Evolutionary conservation across 225 moss, liverwort and hornwort genomes (phyloP).

Genomic region (Marchantia paleacea): DNA sequence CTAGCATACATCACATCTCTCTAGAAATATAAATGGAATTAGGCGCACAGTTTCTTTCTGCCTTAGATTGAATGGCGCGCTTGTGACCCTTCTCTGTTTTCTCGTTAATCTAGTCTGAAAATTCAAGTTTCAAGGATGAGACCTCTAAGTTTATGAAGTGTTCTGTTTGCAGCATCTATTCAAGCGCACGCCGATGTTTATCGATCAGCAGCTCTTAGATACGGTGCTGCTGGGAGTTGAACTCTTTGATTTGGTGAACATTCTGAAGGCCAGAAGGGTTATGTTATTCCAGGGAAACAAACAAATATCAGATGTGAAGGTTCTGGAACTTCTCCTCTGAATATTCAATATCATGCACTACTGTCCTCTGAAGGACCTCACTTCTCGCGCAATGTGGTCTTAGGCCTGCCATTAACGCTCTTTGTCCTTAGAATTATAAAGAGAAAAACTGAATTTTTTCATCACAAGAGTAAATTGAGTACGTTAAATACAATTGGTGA

Average conservation of each 20-base stretch:
- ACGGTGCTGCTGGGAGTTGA: slow-evolving; percentile 9
- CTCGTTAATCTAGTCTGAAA: no score
- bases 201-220: slow-evolving; percentile 46
- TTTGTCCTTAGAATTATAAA: no score
- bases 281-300: neutral
- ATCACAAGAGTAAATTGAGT: no score
- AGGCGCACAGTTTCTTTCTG: neutral
- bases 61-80: neutral
- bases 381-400: neutral
- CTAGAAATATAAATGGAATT: neutral
- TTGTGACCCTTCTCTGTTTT: neutral
- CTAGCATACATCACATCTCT: neutral
- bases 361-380: neutral
- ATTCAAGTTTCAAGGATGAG: neutral
- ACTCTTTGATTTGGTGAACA: neutral
- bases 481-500: no score
- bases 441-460: no score
- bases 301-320: neutral
- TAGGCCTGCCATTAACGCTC: no score
- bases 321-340: neutral
- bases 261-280: neutral
- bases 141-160: neutral
- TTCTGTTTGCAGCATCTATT: slow-evolving; percentile 26
- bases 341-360: neutral
- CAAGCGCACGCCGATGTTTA: slow-evolving; percentile 81